Base-by-base conservation (phyloP, 805 yeast genomes). In the Ogataea allantospora region DNA sequence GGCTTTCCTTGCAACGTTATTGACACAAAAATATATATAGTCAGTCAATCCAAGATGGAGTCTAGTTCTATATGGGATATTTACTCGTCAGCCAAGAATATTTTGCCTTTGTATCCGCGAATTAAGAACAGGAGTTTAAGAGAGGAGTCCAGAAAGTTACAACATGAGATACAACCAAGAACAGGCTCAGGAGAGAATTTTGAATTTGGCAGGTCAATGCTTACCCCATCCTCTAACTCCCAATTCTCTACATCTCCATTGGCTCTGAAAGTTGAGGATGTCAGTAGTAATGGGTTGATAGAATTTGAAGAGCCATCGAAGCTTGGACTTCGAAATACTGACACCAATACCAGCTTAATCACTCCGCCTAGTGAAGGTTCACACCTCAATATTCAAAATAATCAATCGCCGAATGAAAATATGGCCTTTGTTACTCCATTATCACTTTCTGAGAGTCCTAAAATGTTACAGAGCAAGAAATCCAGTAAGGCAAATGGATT, bases 31-130 rank as follows among this genome's bases (percentile, higher is more conserved):
- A n/a, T n/a, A n/a, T n/a, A n/a, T 8, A 24, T 14, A 12, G 3
- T 15, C 17, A 14, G 27, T 21, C 18, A 27, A 15, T 22, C 23
- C 30, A 44, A 30, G 26, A 56, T 55, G 57, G 58, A 53, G 38
- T 35, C 54, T 18, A 50, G 54, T 19, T 58, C 66, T 10, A 61
- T 63, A 23, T 63, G 67, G 67, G 65, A 59, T 32, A 57, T 63
- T 2, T 63, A 63, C 35, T 40, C 57, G 14, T 51, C 58, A 15
- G 65, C 66, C 2, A 60, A 48, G 30, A 58, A 54, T 26, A 30
- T 63, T 7, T 38, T 63, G 11, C 62, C 62, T 4, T 45, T 63
- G 7, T 62, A 58, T 34, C 64, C 65, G 7, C 44, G 67, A 35
- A 57, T 63, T 15, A 56, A 56, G 34, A 60, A 58, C 38, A 44